Evolutionary conservation across 495 filamentous ascomycete species (phyloP).

Genomic region (Jackrogersella multiformis): DNA sequence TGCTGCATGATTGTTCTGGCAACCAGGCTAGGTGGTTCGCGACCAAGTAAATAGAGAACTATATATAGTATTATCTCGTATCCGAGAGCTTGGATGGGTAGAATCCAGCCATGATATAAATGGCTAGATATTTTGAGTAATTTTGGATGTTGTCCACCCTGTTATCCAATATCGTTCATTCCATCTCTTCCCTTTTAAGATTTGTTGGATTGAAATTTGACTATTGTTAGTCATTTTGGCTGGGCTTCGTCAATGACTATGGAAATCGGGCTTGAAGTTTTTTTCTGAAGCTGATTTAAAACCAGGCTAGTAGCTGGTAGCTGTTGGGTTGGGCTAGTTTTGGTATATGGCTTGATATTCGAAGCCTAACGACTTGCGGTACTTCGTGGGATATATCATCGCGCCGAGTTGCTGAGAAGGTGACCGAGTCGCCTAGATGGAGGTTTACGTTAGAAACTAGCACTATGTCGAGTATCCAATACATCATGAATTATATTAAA

Average conservation of each 20-base stretch:
- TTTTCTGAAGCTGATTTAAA: neutral
- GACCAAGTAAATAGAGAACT: neutral
- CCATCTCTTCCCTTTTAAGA: neutral
- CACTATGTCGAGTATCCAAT: no score
- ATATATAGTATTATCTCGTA: neutral
- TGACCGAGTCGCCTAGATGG: constrained; percentile 26
- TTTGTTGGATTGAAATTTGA: neutral
- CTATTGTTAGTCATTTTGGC: neutral
- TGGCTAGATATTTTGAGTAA: constrained; percentile 6
- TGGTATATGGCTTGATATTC: neutral
- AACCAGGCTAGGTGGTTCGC: neutral
- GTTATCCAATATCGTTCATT: neutral
- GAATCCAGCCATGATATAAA: constrained; percentile 2
- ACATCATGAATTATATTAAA: neutral
- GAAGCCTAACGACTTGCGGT: neutral
- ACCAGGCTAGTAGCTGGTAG: no score
- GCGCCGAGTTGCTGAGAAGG: constrained; percentile 15
- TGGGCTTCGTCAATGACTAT: no score
- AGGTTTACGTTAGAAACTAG: constrained; percentile 8
- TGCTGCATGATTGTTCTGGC: constrained; percentile 34
- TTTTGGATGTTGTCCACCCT: neutral
- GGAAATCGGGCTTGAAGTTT: no score
- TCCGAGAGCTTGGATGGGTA: neutral
- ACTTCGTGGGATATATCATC: constrained; percentile 7
- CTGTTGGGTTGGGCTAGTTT: neutral